Evolutionary conservation across 2,329 filamentous ascomycete genomes (phyloP), one percentile per base, ranked within the genome.

Genomic region (Aspergillus puulaauensis): DNA sequence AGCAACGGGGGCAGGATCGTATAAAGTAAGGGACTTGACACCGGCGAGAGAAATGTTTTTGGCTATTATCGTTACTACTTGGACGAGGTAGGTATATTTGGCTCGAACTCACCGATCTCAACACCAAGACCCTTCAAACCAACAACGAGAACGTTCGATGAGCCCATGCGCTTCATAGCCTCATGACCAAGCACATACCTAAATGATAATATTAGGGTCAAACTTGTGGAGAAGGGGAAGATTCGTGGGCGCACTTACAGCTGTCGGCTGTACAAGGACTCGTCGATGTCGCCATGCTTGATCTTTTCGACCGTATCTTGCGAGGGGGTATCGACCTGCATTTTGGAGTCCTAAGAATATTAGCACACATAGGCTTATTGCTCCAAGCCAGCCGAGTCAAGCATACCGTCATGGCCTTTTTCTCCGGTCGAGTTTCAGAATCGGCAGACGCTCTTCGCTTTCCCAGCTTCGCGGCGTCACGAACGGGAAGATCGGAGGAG

Each of bases 31-130:
- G 71, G 93, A 97, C 83, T 99, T 99, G 78, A 99, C 95, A 74
- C 95, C 95, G 68, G 95, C 95, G 67, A 99, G 88, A 59, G 95
- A 95, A 70, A 99, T 91, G 71, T 99, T 99, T 84, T 99, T 99
- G 71, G 95, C 93, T 81, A 62, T n/a, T 51, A 27, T n/a, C 35
- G 24, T 31, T 57, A 58, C 59, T 52, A 58, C 49, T 52, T 43
- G 51, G 52, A 17, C 21, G 40, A 45, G 15, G 19, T n/a, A 19
- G 15, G 8, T 52, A 44, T 60, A 68, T 74, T 35, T 24, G 24
- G 15, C 5, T 35, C n/a, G 24, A 23, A 46, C 56, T 63, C 70
- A 81, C 79, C 79, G 68, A 99, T 95, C 79, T 99, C 95, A 56
- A 97, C 93, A 80, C 95, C 95, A 41, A 99, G 85, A 52, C 95